Percentiles rank a stretch among this genome's conserved stretches.
Conservation (phyloP, 805 yeast genomes). For the Starmerella apis region DNA sequence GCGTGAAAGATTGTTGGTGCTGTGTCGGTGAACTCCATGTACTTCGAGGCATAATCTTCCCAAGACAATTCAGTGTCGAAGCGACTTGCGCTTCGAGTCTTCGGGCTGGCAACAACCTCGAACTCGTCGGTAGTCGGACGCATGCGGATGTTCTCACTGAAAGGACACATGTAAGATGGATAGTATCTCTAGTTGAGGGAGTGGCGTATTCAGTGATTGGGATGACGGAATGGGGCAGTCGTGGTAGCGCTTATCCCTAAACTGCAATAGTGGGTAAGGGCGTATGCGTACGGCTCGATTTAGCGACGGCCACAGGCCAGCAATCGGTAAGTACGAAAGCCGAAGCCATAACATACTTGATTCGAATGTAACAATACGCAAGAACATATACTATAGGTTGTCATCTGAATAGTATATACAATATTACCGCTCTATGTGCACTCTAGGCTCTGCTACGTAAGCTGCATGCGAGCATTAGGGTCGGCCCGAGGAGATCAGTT, state of each 20-base stretch:
- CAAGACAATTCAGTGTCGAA: constrained; percentile 23
- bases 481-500: neutral
- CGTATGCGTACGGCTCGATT: neutral
- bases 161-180: constrained; percentile 18
- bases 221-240: neutral
- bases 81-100: neutral
- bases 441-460: no score
- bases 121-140: constrained; percentile 24
- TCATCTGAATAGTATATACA: no score
- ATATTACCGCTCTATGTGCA: no score
- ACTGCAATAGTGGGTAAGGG: neutral
- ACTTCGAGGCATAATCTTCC: constrained; percentile 33
- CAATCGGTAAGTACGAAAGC: neutral
- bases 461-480: neutral
- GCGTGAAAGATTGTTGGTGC: constrained; percentile 73
- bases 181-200: neutral
- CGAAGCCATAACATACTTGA: neutral
- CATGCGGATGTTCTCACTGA: constrained; percentile 12
- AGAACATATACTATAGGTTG: no score
- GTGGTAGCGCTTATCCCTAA: neutral
- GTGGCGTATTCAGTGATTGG: neutral
- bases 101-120: constrained; percentile 22
- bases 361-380: no score
- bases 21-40: constrained; percentile 58
- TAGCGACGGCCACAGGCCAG: neutral